Percentiles rank a stretch among this genome's conserved stretches.
These are phyloP conservation scores for Hypoxylon sp. DNA, from an alignment of 2,329 filamentous ascomycete genomes.

Conservation along the genomic window DNA sequence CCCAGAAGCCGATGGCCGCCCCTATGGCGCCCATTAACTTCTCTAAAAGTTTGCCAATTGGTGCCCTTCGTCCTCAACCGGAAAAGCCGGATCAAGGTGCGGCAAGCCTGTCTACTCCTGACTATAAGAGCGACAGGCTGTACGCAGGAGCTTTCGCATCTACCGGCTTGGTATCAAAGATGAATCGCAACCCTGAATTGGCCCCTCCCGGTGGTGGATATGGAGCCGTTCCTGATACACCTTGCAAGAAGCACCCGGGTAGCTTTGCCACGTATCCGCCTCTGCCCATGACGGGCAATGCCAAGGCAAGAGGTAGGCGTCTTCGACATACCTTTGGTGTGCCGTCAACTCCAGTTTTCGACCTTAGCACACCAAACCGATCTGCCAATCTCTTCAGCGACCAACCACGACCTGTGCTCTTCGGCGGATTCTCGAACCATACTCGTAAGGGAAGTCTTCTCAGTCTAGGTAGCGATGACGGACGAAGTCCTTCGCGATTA, in stretches of 20 bases:
- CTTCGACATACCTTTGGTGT: slow-evolving; percentile 80
- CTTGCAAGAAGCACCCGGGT: slow-evolving; percentile 87
- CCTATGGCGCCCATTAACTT: slow-evolving; percentile 65
- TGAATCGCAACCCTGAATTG: slow-evolving; percentile 85
- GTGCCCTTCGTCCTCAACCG: slow-evolving; percentile 48
- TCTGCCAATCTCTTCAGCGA: slow-evolving; percentile 65
- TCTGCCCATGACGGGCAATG: slow-evolving; percentile 64
- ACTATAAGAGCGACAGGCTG: slow-evolving; percentile 82
- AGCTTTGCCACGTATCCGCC: slow-evolving; percentile 76
- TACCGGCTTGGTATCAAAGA: slow-evolving; percentile 94
- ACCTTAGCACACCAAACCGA: slow-evolving; percentile 66
- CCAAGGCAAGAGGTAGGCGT: slow-evolving; percentile 72
- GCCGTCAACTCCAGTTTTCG: slow-evolving; percentile 82
- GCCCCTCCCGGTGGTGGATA: slow-evolving; percentile 68
- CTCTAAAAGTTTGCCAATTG: slow-evolving; percentile 77
- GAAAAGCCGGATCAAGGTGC: slow-evolving; percentile 37
- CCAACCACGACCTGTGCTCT: slow-evolving; percentile 74
- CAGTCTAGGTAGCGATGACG: slow-evolving; percentile 84
- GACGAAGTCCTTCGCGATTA: slow-evolving; percentile 65
- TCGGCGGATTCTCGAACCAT: slow-evolving; percentile 68
- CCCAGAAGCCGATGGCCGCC: slow-evolving; percentile 65
- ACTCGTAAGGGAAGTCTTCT: slow-evolving; percentile 77
- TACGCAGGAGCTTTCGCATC: slow-evolving; percentile 90
- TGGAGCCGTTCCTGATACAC: slow-evolving; percentile 85
- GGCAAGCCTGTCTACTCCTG: slow-evolving; percentile 76